Percentiles rank a stretch among this genome's conserved stretches.
These are phyloP conservation scores for Saturnispora dispora DNA, from an alignment of 805 yeast species.

Conservation along the genomic window DNA sequence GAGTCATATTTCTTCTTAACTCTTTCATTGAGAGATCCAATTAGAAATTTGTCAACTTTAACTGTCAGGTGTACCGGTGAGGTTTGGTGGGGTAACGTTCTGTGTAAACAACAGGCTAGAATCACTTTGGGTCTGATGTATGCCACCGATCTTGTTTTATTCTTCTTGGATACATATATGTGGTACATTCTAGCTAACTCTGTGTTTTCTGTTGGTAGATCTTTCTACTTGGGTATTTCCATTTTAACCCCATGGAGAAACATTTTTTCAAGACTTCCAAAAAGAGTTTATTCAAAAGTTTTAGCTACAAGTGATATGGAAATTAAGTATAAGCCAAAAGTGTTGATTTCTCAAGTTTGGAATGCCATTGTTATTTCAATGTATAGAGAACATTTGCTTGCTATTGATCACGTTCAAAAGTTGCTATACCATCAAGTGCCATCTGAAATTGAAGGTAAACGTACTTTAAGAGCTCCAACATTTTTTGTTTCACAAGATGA, in stretches of 20 bases:
- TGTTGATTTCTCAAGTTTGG: conserved; percentile 97
- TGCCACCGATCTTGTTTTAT: conserved; percentile 84
- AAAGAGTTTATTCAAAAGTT: conserved; percentile 96
- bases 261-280: conserved; percentile 94
- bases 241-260: conserved; percentile 99
- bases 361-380: conserved; percentile 97
- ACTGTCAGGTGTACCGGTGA: conserved; percentile 95
- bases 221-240: conserved; percentile 97
- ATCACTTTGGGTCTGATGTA: conserved; percentile 89
- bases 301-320: conserved; percentile 99
- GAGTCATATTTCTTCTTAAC: conserved; percentile 93
- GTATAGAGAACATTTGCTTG: conserved; percentile 98
- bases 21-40: conserved; percentile 87
- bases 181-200: conserved; percentile 97
- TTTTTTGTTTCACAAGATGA: conserved; percentile 98
- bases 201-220: conserved; percentile 92
- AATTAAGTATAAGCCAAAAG: conserved; percentile 97
- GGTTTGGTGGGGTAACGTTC: conserved; percentile 65
- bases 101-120: conserved; percentile 82
- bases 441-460: conserved; percentile 94
- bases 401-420: conserved; percentile 97
- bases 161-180: conserved; percentile 97
- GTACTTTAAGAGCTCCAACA: conserved; percentile 97
- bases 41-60: conserved; percentile 77
- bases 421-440: conserved; percentile 97